A percentile compares a stretch with the other conserved stretches of the same genome.
Evolutionary conservation across 2,329 filamentous ascomycete species (phyloP).

Genomic region (Penicillium sp.): DNA sequence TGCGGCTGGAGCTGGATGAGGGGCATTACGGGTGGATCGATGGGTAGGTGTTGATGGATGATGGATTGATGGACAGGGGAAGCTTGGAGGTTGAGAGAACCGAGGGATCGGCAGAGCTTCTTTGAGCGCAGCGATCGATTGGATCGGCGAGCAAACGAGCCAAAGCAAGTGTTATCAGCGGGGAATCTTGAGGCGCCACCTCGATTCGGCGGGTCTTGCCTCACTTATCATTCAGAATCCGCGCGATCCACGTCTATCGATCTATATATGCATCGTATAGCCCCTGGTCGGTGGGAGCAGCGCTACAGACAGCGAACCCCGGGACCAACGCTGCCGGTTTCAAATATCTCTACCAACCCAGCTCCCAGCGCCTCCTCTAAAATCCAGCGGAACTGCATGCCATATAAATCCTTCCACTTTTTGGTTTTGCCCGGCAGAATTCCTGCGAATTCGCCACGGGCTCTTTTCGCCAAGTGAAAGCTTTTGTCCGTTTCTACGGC

Average conservation of each 20-base stretch:
- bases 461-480: constrained; percentile 51
- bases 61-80: neutral
- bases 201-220: too few relatives aligned
- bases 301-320: constrained; percentile 47
- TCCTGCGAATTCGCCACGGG: constrained; percentile 56
- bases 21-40: constrained; percentile 21
- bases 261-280: too few relatives aligned
- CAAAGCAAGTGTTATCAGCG: neutral
- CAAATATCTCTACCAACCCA: constrained; percentile 60
- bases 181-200: neutral
- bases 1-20: constrained; percentile 29
- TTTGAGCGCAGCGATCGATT: constrained; percentile 1
- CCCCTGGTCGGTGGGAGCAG: too few relatives aligned
- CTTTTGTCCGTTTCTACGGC: constrained; percentile 49
- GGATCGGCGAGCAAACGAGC: too few relatives aligned
- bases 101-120: constrained; percentile 16
- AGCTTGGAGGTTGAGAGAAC: constrained; percentile 1
- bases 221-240: too few relatives aligned
- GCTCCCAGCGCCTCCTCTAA: constrained; percentile 60
- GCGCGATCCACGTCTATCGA: too few relatives aligned
- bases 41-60: too few relatives aligned
- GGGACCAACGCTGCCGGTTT: constrained; percentile 60
- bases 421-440: constrained; percentile 58
- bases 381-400: constrained; percentile 59
- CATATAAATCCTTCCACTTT: constrained; percentile 62